Percentiles rank a stretch among this genome's conserved stretches.
phyloP scores from a whole-genome alignment of 345 rosid genomes.

The Capsella bursapastoris region DNA sequence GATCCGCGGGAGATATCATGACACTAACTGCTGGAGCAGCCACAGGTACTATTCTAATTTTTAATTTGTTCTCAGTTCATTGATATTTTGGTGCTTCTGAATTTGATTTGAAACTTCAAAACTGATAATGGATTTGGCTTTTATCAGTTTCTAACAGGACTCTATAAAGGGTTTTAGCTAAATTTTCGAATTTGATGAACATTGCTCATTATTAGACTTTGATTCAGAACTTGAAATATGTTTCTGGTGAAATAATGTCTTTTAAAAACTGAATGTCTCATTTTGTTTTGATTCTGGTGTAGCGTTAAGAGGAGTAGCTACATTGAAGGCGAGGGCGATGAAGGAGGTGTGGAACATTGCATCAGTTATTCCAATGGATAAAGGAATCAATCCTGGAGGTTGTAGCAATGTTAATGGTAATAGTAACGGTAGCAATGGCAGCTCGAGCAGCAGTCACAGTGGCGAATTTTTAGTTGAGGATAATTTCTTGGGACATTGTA shows the following conservation, averaged over 20 bases:
- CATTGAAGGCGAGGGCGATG: slow-evolving; percentile 75
- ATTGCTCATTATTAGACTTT: not conserved
- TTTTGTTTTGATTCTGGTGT: slow-evolving; percentile 9
- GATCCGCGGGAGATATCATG: slow-evolving; percentile 85
- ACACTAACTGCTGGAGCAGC: slow-evolving; percentile 92
- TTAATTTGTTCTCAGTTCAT: not conserved
- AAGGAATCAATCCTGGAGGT: slow-evolving; percentile 55
- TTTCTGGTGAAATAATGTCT: not conserved
- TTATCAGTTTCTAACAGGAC: not conserved
- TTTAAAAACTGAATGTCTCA: not conserved
- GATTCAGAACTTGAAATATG: not conserved
- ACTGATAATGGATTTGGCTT: not conserved
- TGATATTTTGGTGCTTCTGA: not conserved
- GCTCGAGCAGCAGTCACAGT: slow-evolving; percentile 81
- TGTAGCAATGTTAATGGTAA: slow-evolving; percentile 41
- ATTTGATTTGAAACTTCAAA: not conserved
- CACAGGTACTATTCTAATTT: slow-evolving; percentile 54
- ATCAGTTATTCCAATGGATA: slow-evolving; percentile 88
- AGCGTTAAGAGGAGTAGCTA: slow-evolving; percentile 93
- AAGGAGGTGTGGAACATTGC: slow-evolving; percentile 98
- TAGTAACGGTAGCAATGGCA: slow-evolving; percentile 60
- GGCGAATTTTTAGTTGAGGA: slow-evolving; percentile 88
- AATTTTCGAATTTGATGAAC: not conserved
- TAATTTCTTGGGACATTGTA: slow-evolving; percentile 82
- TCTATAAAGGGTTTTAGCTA: not conserved